Conservation (phyloP, 805 yeast genomes). For the Wickerhamiella parazyma region DNA sequence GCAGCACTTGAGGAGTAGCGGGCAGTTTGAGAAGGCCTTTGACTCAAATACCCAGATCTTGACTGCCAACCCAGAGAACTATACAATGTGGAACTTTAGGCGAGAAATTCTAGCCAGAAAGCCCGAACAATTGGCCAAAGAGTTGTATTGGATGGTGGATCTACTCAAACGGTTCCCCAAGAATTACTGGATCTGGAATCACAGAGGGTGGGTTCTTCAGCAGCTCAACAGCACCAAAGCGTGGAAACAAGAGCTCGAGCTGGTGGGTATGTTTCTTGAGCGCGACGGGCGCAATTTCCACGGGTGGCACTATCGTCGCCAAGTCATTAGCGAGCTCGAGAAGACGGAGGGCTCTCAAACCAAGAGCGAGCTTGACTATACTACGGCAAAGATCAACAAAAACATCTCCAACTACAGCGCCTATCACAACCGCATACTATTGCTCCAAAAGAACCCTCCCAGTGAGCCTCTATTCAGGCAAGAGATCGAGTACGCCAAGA, state of each 20-base stretch:
- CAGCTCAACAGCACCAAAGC: conserved; percentile 27
- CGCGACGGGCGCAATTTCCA: conserved; percentile 78
- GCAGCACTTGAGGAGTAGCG: conserved; percentile 6
- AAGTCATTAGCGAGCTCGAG: conserved; percentile 34
- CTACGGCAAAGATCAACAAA: conserved; percentile 61
- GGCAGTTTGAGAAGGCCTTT: conserved; percentile 27
- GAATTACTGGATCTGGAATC: conserved; percentile 96
- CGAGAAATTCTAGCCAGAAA: conserved; percentile 42
- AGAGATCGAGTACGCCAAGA: conserved; percentile 58
- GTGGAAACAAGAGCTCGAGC: conserved; percentile 58
- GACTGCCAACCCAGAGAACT: conserved; percentile 67
- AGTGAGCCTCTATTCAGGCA: conserved; percentile 26
- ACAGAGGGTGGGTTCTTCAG: conserved; percentile 68
- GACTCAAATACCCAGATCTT: conserved; percentile 45
- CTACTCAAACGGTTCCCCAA: conserved; percentile 62
- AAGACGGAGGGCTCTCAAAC: conserved; percentile 21
- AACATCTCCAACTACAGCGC: conserved; percentile 92
- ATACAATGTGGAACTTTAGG: conserved; percentile 81
- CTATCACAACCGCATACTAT: conserved; percentile 74
- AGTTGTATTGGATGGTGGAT: conserved; percentile 45
- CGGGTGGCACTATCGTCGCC: conserved; percentile 90
- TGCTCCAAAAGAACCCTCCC: conserved; percentile 36
- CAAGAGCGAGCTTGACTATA: conserved; percentile 54
- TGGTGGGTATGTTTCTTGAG: conserved; percentile 54
- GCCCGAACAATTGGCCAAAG: conserved; percentile 33